Evolutionary conservation across 2,329 filamentous ascomycete species (phyloP).

Genomic region (Chrysoporthe austroafricana): DNA sequence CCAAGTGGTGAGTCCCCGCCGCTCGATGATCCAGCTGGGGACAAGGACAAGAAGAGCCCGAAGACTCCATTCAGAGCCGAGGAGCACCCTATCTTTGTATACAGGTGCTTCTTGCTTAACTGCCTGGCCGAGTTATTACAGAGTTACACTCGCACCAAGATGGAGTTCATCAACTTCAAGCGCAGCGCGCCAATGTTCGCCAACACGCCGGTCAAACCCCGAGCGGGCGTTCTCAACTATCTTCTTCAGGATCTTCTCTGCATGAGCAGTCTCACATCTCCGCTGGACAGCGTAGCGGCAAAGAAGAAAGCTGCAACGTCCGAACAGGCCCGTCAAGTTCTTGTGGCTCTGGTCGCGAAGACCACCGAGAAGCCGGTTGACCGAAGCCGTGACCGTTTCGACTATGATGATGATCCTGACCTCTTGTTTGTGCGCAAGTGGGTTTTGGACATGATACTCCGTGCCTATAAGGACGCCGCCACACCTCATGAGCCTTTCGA

Average conservation of each 20-base stretch:
- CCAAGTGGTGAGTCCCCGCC: slow-evolving; percentile 13
- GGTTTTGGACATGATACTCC: slow-evolving; percentile 89
- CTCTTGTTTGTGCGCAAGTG: slow-evolving; percentile 93
- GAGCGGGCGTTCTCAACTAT: slow-evolving; percentile 92
- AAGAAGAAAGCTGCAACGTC: slow-evolving; percentile 90
- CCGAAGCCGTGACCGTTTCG: slow-evolving; percentile 59
- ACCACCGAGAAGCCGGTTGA: slow-evolving; percentile 76
- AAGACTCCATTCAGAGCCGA: slow-evolving; percentile 87
- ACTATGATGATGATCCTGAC: slow-evolving; percentile 78
- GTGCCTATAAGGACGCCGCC: slow-evolving; percentile 87
- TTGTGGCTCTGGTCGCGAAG: slow-evolving; percentile 86
- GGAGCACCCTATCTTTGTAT: slow-evolving; percentile 94
- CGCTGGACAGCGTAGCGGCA: slow-evolving; percentile 73
- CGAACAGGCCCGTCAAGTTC: slow-evolving; percentile 79
- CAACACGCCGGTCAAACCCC: slow-evolving; percentile 89
- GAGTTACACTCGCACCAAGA: slow-evolving; percentile 92
- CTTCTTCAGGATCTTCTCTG: slow-evolving; percentile 79
- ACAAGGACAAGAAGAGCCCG: slow-evolving; percentile 64
- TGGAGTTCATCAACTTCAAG: slow-evolving; percentile 99
- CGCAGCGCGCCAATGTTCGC: slow-evolving; percentile 83
- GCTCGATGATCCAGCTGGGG: slow-evolving; percentile 33
- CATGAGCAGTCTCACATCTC: slow-evolving; percentile 63
- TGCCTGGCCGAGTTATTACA: slow-evolving; percentile 88
- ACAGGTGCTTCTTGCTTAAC: slow-evolving; percentile 91
- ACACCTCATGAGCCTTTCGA: slow-evolving; percentile 80